Evolutionary conservation across 352 stramenopile species (phyloP), one percentile per base, ranked within the genome.

Genomic region (Poterioochromonas sp.): DNA sequence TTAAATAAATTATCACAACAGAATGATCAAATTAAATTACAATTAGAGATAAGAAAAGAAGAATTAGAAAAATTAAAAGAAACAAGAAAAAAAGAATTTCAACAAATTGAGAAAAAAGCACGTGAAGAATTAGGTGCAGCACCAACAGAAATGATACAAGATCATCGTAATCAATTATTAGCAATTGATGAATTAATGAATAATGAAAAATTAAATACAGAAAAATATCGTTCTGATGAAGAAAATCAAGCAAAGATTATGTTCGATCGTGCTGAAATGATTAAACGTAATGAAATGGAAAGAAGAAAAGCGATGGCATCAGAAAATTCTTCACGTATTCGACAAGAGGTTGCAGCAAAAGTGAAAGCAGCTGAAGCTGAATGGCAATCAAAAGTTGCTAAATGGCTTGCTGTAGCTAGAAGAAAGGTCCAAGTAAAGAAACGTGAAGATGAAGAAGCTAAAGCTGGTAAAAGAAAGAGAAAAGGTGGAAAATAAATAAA

Each of bases 401-500:
- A 85, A 22, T 97, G 90, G 88, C 87, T 95, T 71, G 89, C 93
- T 39, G 89, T 88, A 22, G 90, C 91, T 1, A 87, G 82, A 11
- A 86, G 90, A 43, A 96, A 96, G 82, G 86, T 96, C 79, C 83
- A 91, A 8, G 85, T 94, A 41, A 95, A 95, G 82, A 86, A 92
- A 82, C 85, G 90, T 76, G 90, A 96, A 80, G 90, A 96, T 80
- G 84, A 85, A 5, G 88, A 87, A 74, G 80, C 76, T 32, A 40
- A 37, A 0, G 77, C 76, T 2, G 34, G 32, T 0, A 83, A 82
- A 41, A 5, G 64, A 34, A 63, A 76, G 41, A 70, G 64, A 53
- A 80, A 76, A 54, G 41, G 65, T 18, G 18, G 18, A 58, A 37
- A 74, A 34, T 58, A 51, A 74, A 39, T 40, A 26, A 68, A 40